Conservation (phyloP, 106 monocot species). For the Agapanthus africanus region DNA sequence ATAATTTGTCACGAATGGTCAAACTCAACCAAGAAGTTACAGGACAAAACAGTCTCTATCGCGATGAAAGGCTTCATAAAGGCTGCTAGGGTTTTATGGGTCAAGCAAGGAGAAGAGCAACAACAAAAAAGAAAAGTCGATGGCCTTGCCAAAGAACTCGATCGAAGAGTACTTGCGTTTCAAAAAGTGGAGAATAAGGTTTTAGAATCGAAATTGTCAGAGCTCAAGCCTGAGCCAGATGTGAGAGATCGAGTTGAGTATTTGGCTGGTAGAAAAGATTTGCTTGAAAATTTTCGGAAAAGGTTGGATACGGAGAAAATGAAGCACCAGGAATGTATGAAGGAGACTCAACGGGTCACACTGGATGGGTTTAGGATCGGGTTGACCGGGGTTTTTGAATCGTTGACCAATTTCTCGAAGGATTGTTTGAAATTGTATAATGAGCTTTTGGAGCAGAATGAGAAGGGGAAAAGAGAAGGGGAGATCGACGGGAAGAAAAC, state of each 20-base stretch:
- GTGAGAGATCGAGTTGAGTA: conserved; percentile 45
- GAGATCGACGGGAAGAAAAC: conserved; percentile 26
- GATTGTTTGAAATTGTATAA: conserved; percentile 55
- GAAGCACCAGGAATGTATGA: conserved; percentile 71
- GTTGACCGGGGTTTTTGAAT: conserved; percentile 52
- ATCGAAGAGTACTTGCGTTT: conserved; percentile 39
- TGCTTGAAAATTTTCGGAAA: conserved; percentile 41
- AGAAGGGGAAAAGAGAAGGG: conserved; percentile 23
- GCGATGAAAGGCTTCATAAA: conserved; percentile 64
- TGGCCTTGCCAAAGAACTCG: conserved; percentile 66
- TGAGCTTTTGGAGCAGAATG: conserved; percentile 38
- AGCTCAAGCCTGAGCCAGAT: conserved; percentile 46
- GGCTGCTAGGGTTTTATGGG: conserved; percentile 55
- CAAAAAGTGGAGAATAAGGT: conserved; percentile 66
- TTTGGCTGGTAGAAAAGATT: conserved; percentile 53
- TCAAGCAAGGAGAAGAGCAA: conserved; percentile 88
- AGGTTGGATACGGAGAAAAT: conserved; percentile 64
- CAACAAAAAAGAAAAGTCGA: conserved; percentile 93
- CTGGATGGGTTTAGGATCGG: conserved; percentile 74
- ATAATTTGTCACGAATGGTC: conserved; percentile 72
- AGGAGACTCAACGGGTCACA: conserved; percentile 60
- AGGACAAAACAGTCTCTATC: conserved; percentile 40
- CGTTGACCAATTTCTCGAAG: conserved; percentile 64
- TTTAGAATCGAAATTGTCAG: conserved; percentile 63
- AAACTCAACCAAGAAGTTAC: conserved; percentile 41